These are phyloP conservation scores for Talaromyces amestolkiae DNA, from an alignment of 2,329 filamentous ascomycete genomes.

Conservation along the genomic window DNA sequence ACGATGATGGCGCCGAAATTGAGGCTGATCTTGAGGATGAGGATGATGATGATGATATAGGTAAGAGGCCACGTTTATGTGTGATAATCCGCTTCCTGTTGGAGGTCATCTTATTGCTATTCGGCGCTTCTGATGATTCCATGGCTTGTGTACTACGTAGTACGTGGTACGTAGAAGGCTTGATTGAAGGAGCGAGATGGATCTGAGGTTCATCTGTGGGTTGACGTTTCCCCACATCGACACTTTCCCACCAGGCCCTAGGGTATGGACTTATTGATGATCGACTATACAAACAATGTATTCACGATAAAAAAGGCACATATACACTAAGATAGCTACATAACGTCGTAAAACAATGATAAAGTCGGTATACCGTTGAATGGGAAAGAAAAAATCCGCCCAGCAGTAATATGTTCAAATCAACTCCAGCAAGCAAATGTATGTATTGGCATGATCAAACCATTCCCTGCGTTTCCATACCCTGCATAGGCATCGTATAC, in stretches of 20 bases:
- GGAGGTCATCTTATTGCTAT: neutral
- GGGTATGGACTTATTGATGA: neutral
- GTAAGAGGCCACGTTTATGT: constrained; percentile 28
- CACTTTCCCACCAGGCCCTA: neutral
- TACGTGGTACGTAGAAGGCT: neutral
- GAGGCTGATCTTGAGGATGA: constrained; percentile 1
- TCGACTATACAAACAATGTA: neutral
- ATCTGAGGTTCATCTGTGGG: neutral
- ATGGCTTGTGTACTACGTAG: neutral
- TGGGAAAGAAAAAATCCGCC: neutral
- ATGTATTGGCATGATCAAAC: constrained; percentile 23
- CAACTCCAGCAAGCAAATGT: neutral
- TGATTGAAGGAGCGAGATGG: neutral
- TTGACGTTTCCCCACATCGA: neutral
- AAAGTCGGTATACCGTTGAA: neutral
- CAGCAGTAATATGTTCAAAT: neutral
- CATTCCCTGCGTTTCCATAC: constrained; percentile 45
- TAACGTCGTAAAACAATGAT: neutral
- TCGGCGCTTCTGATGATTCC: neutral
- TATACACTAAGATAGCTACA: constrained; percentile 2
- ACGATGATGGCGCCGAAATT: neutral
- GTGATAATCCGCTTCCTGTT: constrained; percentile 26
- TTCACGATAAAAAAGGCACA: neutral
- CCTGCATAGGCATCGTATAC: constrained; percentile 60
- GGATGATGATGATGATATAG: neutral